These are phyloP conservation scores for Backusella sp. DNA, from an alignment of 192 early-diverging fungal genomes.

Conservation along the genomic window DNA sequence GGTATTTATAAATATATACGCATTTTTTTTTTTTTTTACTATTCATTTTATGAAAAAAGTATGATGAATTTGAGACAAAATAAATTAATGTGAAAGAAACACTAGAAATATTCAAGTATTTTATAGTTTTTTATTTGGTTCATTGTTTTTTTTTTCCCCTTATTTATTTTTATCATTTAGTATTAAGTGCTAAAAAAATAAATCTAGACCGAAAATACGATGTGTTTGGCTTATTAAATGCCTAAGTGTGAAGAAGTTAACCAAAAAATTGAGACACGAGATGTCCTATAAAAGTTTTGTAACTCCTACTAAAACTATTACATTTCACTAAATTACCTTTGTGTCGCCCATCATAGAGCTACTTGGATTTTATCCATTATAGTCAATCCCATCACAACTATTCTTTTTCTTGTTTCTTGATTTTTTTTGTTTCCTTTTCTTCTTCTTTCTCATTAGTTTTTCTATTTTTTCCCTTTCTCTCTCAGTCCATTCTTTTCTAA, in stretches of 20 bases:
- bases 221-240: background rate
- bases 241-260: conserved; percentile 2
- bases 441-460: background rate
- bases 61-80: background rate
- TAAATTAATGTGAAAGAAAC: conserved; percentile 2
- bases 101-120: background rate
- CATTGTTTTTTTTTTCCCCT: background rate
- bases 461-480: background rate
- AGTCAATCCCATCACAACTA: background rate
- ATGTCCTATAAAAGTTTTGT: background rate
- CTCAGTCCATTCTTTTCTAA: background rate
- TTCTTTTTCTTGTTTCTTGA: conserved; percentile 2
- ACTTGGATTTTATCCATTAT: background rate
- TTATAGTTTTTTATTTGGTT: conserved; percentile 3
- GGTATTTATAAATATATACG: background rate
- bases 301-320: conserved; percentile 8
- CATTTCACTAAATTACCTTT: conserved; percentile 8
- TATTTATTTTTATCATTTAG: background rate
- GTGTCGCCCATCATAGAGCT: background rate
- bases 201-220: conserved; percentile 4
- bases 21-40: too few relatives aligned
- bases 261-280: conserved; percentile 4
- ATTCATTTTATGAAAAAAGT: background rate
- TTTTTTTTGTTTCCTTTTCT: conserved; percentile 14
- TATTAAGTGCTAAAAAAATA: background rate